A percentile compares a stretch with the other conserved stretches of the same genome.
These are phyloP conservation scores for Fusarium sp. DNA, from an alignment of 2,329 filamentous ascomycete genomes.

Conservation along the genomic window DNA sequence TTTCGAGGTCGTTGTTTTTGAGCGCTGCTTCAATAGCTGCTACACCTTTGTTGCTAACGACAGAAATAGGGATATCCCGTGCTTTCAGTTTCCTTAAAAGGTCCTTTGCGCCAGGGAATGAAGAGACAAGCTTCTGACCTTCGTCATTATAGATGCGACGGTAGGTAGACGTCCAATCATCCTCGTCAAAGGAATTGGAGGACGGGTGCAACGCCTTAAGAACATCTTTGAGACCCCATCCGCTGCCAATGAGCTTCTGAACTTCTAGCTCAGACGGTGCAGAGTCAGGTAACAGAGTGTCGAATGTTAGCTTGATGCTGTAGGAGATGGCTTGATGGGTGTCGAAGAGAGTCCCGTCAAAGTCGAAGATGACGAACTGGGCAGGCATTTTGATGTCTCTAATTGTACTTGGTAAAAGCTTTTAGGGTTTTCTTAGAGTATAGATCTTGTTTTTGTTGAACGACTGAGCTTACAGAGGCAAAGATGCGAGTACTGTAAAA, in stretches of 20 bases:
- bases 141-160: slow-evolving; percentile 12
- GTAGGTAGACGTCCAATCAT: slow-evolving; percentile 3
- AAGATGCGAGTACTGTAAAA: neutral
- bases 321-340: slow-evolving; percentile 19
- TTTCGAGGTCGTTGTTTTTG: neutral
- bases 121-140: neutral
- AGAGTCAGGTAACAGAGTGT: neutral
- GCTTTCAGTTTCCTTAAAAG: neutral
- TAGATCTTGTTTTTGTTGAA: neutral
- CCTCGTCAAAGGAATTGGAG: neutral
- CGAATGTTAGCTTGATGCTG: slow-evolving; percentile 13
- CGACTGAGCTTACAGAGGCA: too few relatives aligned
- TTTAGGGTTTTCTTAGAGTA: rapidly evolving
- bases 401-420: rapidly evolving
- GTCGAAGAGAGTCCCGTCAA: slow-evolving; percentile 17
- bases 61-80: rapidly evolving
- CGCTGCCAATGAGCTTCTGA: neutral
- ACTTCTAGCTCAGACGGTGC: neutral
- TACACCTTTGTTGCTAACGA: slow-evolving; percentile 13
- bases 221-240: neutral
- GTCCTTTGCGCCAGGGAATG: neutral
- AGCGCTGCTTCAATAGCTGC: slow-evolving; percentile 1
- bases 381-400: neutral
- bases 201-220: neutral
- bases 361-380: slow-evolving; percentile 19